phyloP scores from a whole-genome alignment of 2,329 filamentous ascomycete genomes.

The Parascedosporium putredinis region DNA sequence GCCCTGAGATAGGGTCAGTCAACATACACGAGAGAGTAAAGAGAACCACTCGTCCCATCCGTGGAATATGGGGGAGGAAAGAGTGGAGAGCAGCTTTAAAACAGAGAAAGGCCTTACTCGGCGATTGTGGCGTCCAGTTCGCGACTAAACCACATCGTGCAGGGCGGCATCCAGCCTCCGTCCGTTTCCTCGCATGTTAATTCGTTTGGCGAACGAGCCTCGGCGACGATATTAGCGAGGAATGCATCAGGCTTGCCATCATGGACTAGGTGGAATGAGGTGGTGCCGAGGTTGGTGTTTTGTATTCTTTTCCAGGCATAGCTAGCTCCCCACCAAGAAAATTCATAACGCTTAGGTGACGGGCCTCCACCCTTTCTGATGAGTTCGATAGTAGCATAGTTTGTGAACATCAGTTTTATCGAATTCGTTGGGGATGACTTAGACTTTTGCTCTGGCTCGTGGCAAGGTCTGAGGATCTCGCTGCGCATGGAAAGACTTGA shows the following conservation, averaged over 20 bases:
- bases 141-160: slow-evolving; percentile 84
- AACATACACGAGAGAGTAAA: no score
- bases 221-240: slow-evolving; percentile 77
- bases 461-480: not conserved
- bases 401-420: slow-evolving; percentile 89
- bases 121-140: slow-evolving; percentile 60
- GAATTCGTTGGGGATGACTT: slow-evolving; percentile 46
- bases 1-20: no score
- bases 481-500: slow-evolving; percentile 4
- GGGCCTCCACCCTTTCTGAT: slow-evolving; percentile 52
- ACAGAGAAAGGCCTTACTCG: slow-evolving; percentile 56
- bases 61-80: no score
- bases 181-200: slow-evolving; percentile 60
- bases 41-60: no score
- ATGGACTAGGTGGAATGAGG: slow-evolving; percentile 73
- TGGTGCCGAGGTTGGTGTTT: slow-evolving; percentile 55
- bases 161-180: slow-evolving; percentile 84
- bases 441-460: not conserved
- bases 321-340: slow-evolving; percentile 82
- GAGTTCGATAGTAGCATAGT: slow-evolving; percentile 88
- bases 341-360: slow-evolving; percentile 69
- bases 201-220: slow-evolving; percentile 62
- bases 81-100: no score
- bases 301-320: slow-evolving; percentile 75
- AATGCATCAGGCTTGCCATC: slow-evolving; percentile 45